Percentiles rank a stretch among this genome's conserved stretches.
Evolutionary conservation across 306 rosid genomes (phyloP).

Genomic region (Glycyrrhiza uralensis): DNA sequence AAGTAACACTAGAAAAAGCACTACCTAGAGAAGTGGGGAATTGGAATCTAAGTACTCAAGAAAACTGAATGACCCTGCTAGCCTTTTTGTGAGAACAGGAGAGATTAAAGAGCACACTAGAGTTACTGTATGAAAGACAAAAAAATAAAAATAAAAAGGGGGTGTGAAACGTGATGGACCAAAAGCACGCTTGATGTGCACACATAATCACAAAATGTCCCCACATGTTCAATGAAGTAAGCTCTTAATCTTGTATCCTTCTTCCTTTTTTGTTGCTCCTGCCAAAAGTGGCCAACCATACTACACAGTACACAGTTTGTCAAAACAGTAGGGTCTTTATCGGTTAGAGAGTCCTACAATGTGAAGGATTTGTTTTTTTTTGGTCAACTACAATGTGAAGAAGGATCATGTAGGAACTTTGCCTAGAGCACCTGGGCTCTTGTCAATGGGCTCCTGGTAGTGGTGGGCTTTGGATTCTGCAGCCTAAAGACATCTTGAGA

Average conservation of each 20-base stretch:
- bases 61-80: slow-evolving; percentile 16
- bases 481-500: not conserved
- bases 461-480: not conserved
- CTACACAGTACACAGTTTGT: not conserved
- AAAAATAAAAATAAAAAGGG: slow-evolving; percentile 32
- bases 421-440: not conserved
- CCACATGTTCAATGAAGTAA: slow-evolving; percentile 41
- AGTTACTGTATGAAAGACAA: slow-evolving; percentile 42
- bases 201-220: slow-evolving; percentile 46
- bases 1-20: slow-evolving; percentile 20
- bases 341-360: not conserved
- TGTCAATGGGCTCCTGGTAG: not conserved
- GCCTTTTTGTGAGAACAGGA: slow-evolving; percentile 4
- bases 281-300: slow-evolving; percentile 23
- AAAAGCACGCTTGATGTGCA: slow-evolving; percentile 56
- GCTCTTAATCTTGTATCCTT: not conserved
- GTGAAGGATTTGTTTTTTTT: too few species aligned
- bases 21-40: slow-evolving; percentile 32
- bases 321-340: not conserved
- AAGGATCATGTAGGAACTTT: not conserved
- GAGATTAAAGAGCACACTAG: slow-evolving; percentile 25
- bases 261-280: not conserved
- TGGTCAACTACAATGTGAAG: not conserved
- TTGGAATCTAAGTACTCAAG: slow-evolving; percentile 30
- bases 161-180: slow-evolving; percentile 50